These are phyloP conservation scores for Ehretia macrophylla DNA, from an alignment of 257 asterid species.

Conservation along the genomic window DNA sequence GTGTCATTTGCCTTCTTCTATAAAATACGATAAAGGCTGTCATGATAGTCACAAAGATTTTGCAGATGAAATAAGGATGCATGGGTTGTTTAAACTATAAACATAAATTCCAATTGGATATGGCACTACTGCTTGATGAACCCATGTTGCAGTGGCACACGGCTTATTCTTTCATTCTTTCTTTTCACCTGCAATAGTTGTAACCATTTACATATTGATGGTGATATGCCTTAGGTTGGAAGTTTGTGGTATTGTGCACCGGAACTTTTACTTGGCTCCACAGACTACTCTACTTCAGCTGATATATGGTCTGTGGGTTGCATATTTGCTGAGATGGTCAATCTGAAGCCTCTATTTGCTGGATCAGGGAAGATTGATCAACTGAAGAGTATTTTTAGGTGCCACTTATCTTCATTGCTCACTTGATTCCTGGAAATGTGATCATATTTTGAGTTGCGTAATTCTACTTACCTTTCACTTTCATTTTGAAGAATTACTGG, in stretches of 20 bases:
- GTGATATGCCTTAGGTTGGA: background rate
- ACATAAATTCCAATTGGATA: too few species aligned
- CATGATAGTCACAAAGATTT: too few species aligned
- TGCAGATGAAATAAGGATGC: too few species aligned
- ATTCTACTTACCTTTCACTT: background rate
- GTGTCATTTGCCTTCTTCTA: too few species aligned
- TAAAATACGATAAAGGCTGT: too few species aligned
- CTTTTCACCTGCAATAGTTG: too few species aligned
- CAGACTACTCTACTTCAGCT: slow-evolving; percentile 19
- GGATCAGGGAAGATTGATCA: slow-evolving; percentile 13
- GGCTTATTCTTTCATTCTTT: too few species aligned
- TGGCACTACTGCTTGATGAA: too few species aligned
- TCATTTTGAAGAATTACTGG: background rate
- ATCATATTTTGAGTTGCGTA: background rate
- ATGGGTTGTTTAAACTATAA: too few species aligned
- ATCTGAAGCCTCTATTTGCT: slow-evolving; percentile 16
- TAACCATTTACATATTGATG: background rate
- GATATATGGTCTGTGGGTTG: slow-evolving; percentile 26
- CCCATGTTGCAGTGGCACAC: too few species aligned
- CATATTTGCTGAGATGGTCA: slow-evolving; percentile 28
- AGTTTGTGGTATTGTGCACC: slow-evolving; percentile 20
- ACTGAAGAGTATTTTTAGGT: slow-evolving; percentile 20
- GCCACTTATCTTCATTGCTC: background rate
- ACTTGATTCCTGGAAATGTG: too few species aligned
- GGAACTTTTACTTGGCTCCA: slow-evolving; percentile 18